These are phyloP conservation scores for Aureobasidium zeae DNA, from an alignment of 2,329 filamentous ascomycete species.

Conservation along the genomic window DNA sequence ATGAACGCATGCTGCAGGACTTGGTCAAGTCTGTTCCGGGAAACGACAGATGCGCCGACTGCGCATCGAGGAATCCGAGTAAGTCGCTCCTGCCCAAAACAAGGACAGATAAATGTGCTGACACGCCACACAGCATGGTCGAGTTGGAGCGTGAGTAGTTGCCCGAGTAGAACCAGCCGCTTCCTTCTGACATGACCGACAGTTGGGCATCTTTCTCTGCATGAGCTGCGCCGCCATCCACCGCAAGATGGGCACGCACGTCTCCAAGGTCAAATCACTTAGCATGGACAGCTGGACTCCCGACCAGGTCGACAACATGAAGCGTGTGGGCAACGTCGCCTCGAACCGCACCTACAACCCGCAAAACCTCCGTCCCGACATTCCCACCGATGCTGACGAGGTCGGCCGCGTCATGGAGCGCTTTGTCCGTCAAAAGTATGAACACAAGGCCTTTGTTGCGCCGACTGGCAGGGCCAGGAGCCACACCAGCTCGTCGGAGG, in stretches of 20 bases:
- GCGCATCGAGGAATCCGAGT: conserved; percentile 86
- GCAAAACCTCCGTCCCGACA: conserved; percentile 67
- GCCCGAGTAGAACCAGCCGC: not conserved
- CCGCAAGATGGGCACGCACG: conserved; percentile 92
- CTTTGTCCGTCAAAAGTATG: conserved; percentile 91
- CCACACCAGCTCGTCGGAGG: conserved; percentile 45
- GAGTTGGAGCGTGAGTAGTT: conserved; percentile 76
- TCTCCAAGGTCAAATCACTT: conserved; percentile 96
- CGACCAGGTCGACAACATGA: conserved; percentile 98
- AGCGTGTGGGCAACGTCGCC: conserved; percentile 72
- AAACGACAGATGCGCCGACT: conserved; percentile 92
- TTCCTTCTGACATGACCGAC: not conserved
- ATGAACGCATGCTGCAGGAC: conserved; percentile 85
- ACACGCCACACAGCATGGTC: conserved; percentile 64
- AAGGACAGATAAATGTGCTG: conserved; percentile 22
- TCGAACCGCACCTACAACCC: conserved; percentile 90
- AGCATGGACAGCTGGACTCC: conserved; percentile 97
- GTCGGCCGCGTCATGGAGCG: conserved; percentile 90
- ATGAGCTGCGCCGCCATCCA: conserved; percentile 95
- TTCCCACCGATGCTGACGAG: conserved; percentile 86
- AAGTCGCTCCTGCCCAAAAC: conserved; percentile 35
- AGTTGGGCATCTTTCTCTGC: conserved; percentile 93
- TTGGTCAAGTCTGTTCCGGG: conserved; percentile 75
- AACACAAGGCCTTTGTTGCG: conserved; percentile 49
- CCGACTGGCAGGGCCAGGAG: conserved; percentile 5